Percentiles rank a stretch among this genome's conserved stretches.
These are phyloP conservation scores for Fragilariopsis cylindrus DNA, from an alignment of 108 stramenopile genomes.

Conservation along the genomic window DNA sequence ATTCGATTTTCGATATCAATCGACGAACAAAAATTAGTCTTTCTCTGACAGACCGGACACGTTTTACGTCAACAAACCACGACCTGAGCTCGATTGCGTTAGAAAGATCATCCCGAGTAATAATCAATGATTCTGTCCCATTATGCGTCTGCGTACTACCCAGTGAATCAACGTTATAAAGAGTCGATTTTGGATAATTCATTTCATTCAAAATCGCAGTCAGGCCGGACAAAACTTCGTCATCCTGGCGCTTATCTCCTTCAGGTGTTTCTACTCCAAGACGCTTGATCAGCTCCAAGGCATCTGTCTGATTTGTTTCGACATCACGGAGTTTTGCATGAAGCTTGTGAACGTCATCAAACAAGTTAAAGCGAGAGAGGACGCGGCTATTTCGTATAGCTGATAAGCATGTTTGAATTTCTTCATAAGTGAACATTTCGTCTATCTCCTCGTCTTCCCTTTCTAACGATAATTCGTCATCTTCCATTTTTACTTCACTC, in stretches of 20 bases:
- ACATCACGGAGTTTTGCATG: slow-evolving; percentile 46
- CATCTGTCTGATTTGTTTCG: slow-evolving; percentile 7
- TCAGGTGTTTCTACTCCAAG: slow-evolving; percentile 5
- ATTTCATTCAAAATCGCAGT: slow-evolving; percentile 28
- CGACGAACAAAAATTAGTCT: slow-evolving; percentile 53
- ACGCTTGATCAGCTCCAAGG: background rate
- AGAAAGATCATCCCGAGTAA: slow-evolving; percentile 53
- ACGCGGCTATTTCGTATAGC: slow-evolving; percentile 25
- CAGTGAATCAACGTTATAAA: slow-evolving; percentile 61
- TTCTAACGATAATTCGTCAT: slow-evolving; percentile 18
- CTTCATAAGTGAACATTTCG: slow-evolving; percentile 25
- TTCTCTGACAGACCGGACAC: slow-evolving; percentile 55
- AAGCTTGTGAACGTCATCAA: slow-evolving; percentile 31
- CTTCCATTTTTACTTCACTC: background rate
- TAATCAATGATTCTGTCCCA: background rate
- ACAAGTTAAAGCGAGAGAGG: slow-evolving; percentile 47
- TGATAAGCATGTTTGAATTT: slow-evolving; percentile 45
- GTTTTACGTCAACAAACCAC: slow-evolving; percentile 64
- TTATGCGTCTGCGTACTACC: slow-evolving; percentile 29
- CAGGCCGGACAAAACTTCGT: slow-evolving; percentile 47
- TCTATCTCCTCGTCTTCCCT: slow-evolving; percentile 20
- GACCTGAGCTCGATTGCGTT: slow-evolving; percentile 50
- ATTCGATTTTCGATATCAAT: slow-evolving; percentile 17
- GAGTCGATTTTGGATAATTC: slow-evolving; percentile 8
- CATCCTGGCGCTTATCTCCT: slow-evolving; percentile 8